Evolutionary conservation across 179 eudicot genomes (phyloP), one percentile per base, ranked within the genome.

Genomic region (Gypsophila paniculata): DNA sequence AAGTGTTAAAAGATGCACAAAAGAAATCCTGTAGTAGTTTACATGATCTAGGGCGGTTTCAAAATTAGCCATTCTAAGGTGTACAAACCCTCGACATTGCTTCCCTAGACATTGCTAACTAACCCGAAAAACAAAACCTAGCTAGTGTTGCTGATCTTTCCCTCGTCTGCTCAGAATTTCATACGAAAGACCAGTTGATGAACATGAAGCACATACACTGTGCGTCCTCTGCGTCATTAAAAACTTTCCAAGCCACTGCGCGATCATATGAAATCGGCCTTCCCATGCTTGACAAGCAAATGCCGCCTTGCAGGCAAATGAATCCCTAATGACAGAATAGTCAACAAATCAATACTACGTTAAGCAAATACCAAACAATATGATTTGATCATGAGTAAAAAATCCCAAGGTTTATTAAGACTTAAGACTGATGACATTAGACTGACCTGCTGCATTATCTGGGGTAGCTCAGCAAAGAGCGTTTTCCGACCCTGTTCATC

Each of bases 141-240:
- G 53, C 61, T 68, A 68, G 46, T 26, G 22, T 48, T 26, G 18
- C 38, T 49, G 14, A 26, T 48, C 42, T 2, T 64, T 15, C 2
- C 23, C 11, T 26, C 39, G 29, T 51, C 71, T 15, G 61, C 23
- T 15, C n/a, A 5, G 32, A 55, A 23, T 32, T 70, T 85, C 83
- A 90, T 53, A 87, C 89, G 79, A 91, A 91, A 69, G 97, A 88
- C 97, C 97, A 91, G 85, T 91, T 91, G 52, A 87, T 71, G 77
- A 91, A 91, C 96, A 88, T 87, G 75, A 91, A 88, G 70, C 93
- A 91, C 59, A 91, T 82, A 84, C 97, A 91, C 78, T 91, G 97
- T 60, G 80, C 85, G 6, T 83, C 77, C 55, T 88, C 90, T 1
- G 88, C 87, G 25, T 90, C 97, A 15, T 88, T 81, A 25, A 85